Evolutionary conservation across 2,329 filamentous ascomycete species (phyloP).

Genomic region (Onygena corvina): DNA sequence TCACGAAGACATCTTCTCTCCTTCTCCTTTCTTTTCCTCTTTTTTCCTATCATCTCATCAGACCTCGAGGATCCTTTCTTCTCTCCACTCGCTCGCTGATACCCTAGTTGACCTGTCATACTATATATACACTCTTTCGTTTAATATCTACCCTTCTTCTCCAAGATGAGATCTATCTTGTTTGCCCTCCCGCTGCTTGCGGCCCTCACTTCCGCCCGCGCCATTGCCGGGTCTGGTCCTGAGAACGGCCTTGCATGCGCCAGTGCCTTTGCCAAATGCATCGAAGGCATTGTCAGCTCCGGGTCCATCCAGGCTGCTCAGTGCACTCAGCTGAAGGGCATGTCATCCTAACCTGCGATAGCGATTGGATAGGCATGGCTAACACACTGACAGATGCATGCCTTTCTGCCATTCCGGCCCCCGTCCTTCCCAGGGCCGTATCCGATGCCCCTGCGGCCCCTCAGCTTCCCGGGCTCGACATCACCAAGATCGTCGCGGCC

Average conservation of each 20-base stretch:
- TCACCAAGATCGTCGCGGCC: background rate
- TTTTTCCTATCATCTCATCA: background rate
- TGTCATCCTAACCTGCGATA: background rate
- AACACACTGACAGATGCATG: background rate
- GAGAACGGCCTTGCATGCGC: background rate
- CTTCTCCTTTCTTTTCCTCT: background rate
- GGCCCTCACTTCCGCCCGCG: slow-evolving; percentile 1
- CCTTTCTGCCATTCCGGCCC: too few relatives aligned
- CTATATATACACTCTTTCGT: background rate
- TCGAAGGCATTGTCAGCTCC: background rate
- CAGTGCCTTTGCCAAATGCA: background rate
- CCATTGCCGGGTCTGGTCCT: background rate
- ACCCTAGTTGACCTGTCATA: background rate
- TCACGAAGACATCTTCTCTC: background rate
- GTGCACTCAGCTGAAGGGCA: background rate
- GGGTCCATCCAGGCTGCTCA: background rate
- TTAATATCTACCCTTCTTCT: background rate
- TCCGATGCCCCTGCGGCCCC: background rate
- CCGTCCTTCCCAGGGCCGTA: background rate
- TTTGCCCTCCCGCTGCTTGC: slow-evolving; percentile 4
- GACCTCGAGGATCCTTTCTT: too few relatives aligned
- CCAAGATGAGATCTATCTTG: background rate
- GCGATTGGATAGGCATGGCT: background rate
- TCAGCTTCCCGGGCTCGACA: background rate
- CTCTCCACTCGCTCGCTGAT: background rate